phyloP scores from a whole-genome alignment of 2,329 filamentous ascomycete species.

The Didymella glomerata region DNA sequence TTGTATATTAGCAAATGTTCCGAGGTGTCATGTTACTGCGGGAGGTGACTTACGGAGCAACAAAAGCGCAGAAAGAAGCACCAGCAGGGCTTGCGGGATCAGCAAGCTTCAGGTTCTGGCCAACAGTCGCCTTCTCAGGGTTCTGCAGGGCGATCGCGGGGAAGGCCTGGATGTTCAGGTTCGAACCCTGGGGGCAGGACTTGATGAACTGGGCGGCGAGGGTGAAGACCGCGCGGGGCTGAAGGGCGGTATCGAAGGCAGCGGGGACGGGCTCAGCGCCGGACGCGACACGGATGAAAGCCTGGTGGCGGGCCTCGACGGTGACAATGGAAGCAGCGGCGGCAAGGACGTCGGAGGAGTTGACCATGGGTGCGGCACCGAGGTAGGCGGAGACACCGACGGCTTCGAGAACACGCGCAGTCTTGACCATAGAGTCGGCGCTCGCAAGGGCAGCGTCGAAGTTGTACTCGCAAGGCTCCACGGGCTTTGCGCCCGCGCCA shows the following conservation, averaged over 20 bases:
- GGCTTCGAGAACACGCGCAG: conserved; percentile 74
- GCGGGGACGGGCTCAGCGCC: conserved; percentile 69
- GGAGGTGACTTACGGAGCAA: conserved; percentile 60
- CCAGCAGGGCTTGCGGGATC: conserved; percentile 48
- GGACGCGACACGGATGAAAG: conserved; percentile 71
- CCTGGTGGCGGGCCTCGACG: conserved; percentile 77
- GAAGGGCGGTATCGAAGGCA: conserved; percentile 75
- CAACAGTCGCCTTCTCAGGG: conserved; percentile 55
- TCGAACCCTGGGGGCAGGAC: conserved; percentile 71
- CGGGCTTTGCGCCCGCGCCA: conserved; percentile 69
- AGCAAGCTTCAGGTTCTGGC: conserved; percentile 51
- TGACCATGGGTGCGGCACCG: conserved; percentile 72
- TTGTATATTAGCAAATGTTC: conserved; percentile 32
- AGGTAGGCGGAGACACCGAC: conserved; percentile 77
- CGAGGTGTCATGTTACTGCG: not conserved
- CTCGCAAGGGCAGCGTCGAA: conserved; percentile 68
- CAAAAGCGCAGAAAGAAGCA: conserved; percentile 72
- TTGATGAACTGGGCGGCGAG: conserved; percentile 76
- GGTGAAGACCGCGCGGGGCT: conserved; percentile 74
- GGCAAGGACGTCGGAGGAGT: conserved; percentile 66
- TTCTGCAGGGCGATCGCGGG: conserved; percentile 64
- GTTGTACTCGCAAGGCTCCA: conserved; percentile 75
- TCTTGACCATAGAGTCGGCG: conserved; percentile 72
- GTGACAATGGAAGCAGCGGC: conserved; percentile 76
- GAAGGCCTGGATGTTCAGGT: conserved; percentile 71